phyloP scores from a whole-genome alignment of 441 rosid species.

The Erodium trifolium region DNA sequence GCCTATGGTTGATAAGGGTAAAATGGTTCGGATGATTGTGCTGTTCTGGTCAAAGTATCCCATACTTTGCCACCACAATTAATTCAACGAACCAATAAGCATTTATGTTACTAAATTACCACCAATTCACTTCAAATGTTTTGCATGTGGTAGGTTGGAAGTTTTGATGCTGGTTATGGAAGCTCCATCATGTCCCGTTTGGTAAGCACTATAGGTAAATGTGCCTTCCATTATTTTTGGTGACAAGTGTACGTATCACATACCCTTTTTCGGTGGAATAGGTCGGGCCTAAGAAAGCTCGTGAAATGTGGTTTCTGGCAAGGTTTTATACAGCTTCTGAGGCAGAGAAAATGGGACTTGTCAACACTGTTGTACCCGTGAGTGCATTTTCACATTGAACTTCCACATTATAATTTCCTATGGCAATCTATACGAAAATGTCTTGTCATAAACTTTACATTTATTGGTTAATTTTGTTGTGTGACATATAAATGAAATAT shows the following conservation, averaged over 20 bases:
- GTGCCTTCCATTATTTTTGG: background rate
- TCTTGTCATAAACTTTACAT: no score
- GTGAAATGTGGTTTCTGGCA: constrained; percentile 89
- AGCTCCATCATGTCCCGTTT: constrained; percentile 91
- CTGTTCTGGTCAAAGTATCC: no score
- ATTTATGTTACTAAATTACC: background rate
- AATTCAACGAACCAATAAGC: background rate
- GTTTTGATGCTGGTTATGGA: constrained; percentile 97
- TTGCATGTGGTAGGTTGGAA: constrained; percentile 58
- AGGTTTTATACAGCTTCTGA: constrained; percentile 79
- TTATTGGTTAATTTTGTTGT: no score
- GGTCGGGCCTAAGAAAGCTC: constrained; percentile 90
- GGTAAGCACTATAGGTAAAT: constrained; percentile 32
- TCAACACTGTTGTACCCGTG: constrained; percentile 75
- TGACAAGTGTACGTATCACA: background rate
- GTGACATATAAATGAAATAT: no score
- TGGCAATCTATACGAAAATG: no score
- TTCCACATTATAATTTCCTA: no score
- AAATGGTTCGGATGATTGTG: no score
- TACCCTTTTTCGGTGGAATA: constrained; percentile 19
- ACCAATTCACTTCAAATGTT: background rate
- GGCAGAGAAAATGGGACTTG: constrained; percentile 92
- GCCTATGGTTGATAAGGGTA: background rate
- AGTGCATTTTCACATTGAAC: constrained; percentile 20
- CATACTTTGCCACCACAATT: no score